Evolutionary conservation across 2,329 filamentous ascomycete species (phyloP).

Genomic region (Fusarium burgessii): DNA sequence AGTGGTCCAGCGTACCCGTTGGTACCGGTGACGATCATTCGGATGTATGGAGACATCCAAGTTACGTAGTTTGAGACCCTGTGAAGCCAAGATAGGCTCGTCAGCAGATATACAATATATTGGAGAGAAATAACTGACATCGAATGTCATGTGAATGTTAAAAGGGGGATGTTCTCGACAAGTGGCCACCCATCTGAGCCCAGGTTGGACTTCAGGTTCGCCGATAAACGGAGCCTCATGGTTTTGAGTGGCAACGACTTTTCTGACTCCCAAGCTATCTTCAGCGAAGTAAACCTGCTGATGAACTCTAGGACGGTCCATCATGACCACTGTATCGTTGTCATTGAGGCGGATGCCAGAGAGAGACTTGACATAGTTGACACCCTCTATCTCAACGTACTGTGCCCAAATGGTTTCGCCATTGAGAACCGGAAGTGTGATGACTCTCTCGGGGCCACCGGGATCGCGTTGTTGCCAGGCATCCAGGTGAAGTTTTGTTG

Average conservation of each 20-base stretch:
- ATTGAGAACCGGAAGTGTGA: not conserved
- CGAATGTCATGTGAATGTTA: not conserved
- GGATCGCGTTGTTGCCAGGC: not conserved
- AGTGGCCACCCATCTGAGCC: not conserved
- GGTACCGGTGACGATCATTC: fast-evolving
- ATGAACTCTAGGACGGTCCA: fast-evolving
- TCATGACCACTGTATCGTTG: not conserved
- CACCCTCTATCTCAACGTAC: not conserved
- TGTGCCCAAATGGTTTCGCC: not conserved
- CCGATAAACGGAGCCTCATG: not conserved
- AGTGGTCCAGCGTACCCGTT: not conserved
- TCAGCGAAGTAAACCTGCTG: not conserved
- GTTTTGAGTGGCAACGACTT: not conserved
- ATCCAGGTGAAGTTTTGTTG: not conserved
- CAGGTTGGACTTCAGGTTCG: not conserved
- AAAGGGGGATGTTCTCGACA: fast-evolving
- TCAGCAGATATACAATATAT: not conserved
- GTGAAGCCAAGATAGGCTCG: not conserved
- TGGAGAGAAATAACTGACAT: not conserved
- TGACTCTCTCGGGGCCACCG: fast-evolving
- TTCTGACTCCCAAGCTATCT: not conserved
- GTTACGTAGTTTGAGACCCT: not conserved
- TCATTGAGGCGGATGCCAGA: not conserved
- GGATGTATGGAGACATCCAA: not conserved
- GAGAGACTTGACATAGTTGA: not conserved